phyloP scores from a whole-genome alignment of 352 stramenopile genomes.

The Blastocystis hominis region DNA sequence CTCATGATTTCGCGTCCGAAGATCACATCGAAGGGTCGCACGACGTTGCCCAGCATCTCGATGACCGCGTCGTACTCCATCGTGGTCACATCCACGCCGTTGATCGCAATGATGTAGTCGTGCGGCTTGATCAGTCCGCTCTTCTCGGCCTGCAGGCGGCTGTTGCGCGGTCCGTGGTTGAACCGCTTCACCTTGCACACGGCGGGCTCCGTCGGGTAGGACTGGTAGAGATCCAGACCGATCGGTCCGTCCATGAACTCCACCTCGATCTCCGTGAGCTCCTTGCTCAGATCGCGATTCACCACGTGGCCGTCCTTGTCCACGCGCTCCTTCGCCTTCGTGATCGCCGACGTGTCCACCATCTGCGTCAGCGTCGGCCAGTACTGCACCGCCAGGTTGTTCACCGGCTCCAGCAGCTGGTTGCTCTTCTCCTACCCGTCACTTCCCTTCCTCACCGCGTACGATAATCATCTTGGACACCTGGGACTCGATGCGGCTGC shows the following conservation, averaged over 20 bases:
- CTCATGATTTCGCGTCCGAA: slow-evolving; percentile 40
- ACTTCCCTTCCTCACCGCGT: background rate
- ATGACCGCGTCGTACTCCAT: slow-evolving; percentile 37
- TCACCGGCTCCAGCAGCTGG: background rate
- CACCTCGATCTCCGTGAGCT: slow-evolving; percentile 27
- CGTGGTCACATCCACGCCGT: slow-evolving; percentile 34
- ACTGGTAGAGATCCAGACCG: slow-evolving; percentile 29
- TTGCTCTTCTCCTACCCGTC: background rate
- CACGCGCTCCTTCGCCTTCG: slow-evolving; percentile 22
- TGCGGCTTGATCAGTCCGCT: slow-evolving; percentile 23
- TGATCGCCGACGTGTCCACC: slow-evolving; percentile 22
- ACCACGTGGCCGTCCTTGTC: slow-evolving; percentile 41
- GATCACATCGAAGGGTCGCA: slow-evolving; percentile 28
- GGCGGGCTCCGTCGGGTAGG: slow-evolving; percentile 15
- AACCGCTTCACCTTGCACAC: slow-evolving; percentile 40
- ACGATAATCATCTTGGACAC: slow-evolving; percentile 9
- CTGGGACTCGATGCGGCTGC: background rate
- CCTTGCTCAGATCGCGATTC: slow-evolving; percentile 27
- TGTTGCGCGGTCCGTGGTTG: background rate
- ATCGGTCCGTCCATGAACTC: slow-evolving; percentile 41
- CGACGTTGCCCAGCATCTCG: background rate
- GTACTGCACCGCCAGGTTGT: slow-evolving; percentile 46
- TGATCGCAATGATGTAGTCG: slow-evolving; percentile 41
- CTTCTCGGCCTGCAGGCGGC: background rate
- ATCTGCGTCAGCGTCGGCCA: slow-evolving; percentile 43